A percentile compares a stretch with the other conserved stretches of the same genome.
Conservation (phyloP, 345 rosid genomes). For the Dipteronia sinensis region DNA sequence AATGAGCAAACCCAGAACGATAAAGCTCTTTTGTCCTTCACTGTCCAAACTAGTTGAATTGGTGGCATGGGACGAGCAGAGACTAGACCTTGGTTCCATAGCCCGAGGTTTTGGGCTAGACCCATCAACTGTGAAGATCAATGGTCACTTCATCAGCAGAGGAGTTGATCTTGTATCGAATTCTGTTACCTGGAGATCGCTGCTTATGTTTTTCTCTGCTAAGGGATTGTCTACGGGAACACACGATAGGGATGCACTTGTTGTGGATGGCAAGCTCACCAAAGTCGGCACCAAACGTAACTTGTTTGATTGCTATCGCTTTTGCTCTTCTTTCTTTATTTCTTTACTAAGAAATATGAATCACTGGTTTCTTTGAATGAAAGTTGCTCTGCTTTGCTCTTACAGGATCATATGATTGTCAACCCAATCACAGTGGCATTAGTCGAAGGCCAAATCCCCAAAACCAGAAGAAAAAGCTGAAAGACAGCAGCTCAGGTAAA, state of each 20-base stretch:
- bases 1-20: conserved; percentile 33
- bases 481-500: conserved; percentile 41
- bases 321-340: not conserved
- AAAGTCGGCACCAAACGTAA: conserved; percentile 64
- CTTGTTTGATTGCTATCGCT: conserved; percentile 23
- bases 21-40: conserved; percentile 68
- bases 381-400: too few relatives aligned
- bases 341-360: too few relatives aligned
- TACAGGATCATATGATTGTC: conserved; percentile 36
- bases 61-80: conserved; percentile 55
- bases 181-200: conserved; percentile 80
- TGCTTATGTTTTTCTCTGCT: conserved; percentile 72
- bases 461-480: conserved; percentile 42
- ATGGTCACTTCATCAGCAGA: conserved; percentile 84
- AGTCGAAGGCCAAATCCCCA: too few relatives aligned
- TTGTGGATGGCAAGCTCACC: conserved; percentile 71
- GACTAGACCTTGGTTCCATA: conserved; percentile 67
- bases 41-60: conserved; percentile 42
- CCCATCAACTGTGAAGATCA: conserved; percentile 71
- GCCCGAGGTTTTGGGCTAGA: conserved; percentile 69
- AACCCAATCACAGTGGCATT: not conserved
- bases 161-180: conserved; percentile 61
- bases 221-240: conserved; percentile 77
- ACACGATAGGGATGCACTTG: conserved; percentile 47
- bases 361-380: too few relatives aligned